These are phyloP conservation scores for Diaporthe citrichinensis DNA, from an alignment of 2,329 filamentous ascomycete genomes.

Conservation along the genomic window DNA sequence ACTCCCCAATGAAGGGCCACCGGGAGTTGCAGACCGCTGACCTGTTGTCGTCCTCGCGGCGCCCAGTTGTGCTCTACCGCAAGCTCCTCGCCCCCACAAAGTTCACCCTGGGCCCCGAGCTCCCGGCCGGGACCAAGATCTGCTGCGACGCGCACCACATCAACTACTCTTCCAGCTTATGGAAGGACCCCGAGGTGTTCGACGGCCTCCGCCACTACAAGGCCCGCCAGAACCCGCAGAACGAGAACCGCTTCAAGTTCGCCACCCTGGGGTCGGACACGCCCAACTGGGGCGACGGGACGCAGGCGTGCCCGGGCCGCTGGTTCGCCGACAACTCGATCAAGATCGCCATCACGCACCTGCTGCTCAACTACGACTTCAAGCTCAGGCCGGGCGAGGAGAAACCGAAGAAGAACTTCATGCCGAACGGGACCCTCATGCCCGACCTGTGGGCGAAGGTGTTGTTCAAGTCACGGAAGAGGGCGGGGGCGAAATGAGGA, in stretches of 20 bases:
- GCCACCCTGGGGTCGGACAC: conserved; percentile 42
- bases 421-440: conserved; percentile 46
- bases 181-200: conserved; percentile 44
- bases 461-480: no score
- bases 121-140: conserved; percentile 45
- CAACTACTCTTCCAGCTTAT: conserved; percentile 41
- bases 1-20: no score
- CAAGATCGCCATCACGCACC: conserved; percentile 45
- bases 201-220: conserved; percentile 44
- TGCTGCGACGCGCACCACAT: conserved; percentile 45
- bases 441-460: conserved; percentile 41
- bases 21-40: not conserved
- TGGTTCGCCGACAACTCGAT: conserved; percentile 46
- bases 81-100: conserved; percentile 42
- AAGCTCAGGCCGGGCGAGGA: conserved; percentile 2
- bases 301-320: conserved; percentile 47
- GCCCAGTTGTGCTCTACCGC: conserved; percentile 43
- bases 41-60: no score
- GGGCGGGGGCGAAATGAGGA: no score
- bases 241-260: conserved; percentile 44
- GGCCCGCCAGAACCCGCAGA: conserved; percentile 41
- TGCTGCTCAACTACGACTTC: conserved; percentile 47
- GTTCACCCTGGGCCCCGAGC: conserved; percentile 44
- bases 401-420: conserved; percentile 31
- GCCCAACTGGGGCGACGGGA: conserved; percentile 46